phyloP scores from a whole-genome alignment of 1,284 basidiomycete species.

The Fomes fomentarius region DNA sequence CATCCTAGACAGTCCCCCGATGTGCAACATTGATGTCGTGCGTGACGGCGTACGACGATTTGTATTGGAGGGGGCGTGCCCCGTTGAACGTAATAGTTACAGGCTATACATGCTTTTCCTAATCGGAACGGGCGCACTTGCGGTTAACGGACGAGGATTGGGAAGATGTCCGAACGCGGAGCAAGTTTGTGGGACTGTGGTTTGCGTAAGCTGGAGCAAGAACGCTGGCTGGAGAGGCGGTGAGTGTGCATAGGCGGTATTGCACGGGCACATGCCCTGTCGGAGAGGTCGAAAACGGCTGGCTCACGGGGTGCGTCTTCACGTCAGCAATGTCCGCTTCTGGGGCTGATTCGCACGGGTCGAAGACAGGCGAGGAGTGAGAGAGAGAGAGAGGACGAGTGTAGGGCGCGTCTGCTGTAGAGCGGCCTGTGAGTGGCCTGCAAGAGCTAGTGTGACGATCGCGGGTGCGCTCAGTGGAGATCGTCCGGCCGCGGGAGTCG shows the following conservation, averaged over 20 bases:
- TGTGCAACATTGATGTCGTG: neutral
- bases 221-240: slow-evolving; percentile 1
- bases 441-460: neutral
- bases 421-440: neutral
- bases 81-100: slow-evolving; percentile 21
- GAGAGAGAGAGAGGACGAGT: too few species aligned
- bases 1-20: slow-evolving; percentile 8
- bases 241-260: too few species aligned
- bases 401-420: neutral
- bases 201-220: neutral
- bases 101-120: slow-evolving; percentile 14
- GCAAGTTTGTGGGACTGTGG: neutral
- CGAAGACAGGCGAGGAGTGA: neutral
- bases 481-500: neutral
- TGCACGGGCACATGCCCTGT: too few species aligned
- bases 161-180: neutral
- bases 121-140: slow-evolving; percentile 4
- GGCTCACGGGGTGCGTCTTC: too few species aligned
- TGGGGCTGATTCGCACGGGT: slow-evolving; percentile 6
- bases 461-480: neutral
- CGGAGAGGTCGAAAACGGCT: too few species aligned
- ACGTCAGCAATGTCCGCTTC: slow-evolving; percentile 15
- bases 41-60: slow-evolving; percentile 1
- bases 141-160: neutral
- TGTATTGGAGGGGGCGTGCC: neutral